These are phyloP conservation scores for Pistacia vera DNA, from an alignment of 345 rosid species.

Conservation along the genomic window DNA sequence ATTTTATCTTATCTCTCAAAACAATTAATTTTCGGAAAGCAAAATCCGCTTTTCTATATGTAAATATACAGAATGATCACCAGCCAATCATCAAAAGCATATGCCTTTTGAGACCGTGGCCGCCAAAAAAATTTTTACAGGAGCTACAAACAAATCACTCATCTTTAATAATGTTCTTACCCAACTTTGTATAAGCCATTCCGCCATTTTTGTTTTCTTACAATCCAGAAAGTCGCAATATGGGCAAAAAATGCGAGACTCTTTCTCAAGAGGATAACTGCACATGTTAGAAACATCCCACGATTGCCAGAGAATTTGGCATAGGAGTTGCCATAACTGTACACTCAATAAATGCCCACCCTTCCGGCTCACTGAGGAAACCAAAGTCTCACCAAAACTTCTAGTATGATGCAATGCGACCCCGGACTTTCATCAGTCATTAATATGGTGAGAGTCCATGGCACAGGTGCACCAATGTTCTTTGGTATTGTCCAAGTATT, in stretches of 20 bases:
- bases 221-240: neutral
- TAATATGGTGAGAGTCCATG: constrained; percentile 83
- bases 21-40: neutral
- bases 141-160: neutral
- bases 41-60: neutral
- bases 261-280: neutral
- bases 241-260: neutral
- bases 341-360: neutral
- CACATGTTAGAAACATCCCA: neutral
- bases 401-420: neutral
- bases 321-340: neutral
- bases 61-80: neutral
- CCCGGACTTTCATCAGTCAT: constrained; percentile 37
- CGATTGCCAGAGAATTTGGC: neutral
- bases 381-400: neutral
- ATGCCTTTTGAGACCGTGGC: neutral
- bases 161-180: neutral
- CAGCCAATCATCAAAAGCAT: neutral
- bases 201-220: neutral
- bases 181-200: neutral
- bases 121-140: neutral
- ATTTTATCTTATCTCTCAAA: neutral
- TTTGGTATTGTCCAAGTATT: constrained; percentile 87
- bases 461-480: constrained; percentile 89
- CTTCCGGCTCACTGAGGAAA: neutral